A percentile compares a stretch with the other conserved stretches of the same genome.
These are phyloP conservation scores for Rhynchosporium agropyri DNA, from an alignment of 2,329 filamentous ascomycete genomes.

Conservation along the genomic window DNA sequence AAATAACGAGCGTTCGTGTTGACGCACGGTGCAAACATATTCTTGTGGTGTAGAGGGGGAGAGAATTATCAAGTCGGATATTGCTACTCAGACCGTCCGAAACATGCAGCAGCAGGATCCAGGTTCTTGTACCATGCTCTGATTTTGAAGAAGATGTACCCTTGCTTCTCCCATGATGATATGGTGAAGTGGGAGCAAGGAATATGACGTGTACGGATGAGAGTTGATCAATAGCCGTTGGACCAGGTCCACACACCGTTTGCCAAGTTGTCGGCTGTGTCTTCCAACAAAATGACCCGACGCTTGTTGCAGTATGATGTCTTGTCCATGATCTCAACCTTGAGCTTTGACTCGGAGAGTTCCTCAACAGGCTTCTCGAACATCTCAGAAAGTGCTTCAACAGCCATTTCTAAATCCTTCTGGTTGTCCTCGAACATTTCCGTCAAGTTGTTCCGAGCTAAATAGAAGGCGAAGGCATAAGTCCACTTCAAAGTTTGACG, in stretches of 20 bases:
- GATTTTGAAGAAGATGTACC: constrained; percentile 28
- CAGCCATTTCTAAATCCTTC: constrained; percentile 95
- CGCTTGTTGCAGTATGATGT: constrained; percentile 95
- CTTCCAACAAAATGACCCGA: constrained; percentile 83
- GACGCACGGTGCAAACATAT: too few species aligned
- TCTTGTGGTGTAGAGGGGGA: too few species aligned
- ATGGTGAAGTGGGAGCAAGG: constrained; percentile 19
- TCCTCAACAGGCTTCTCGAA: constrained; percentile 96
- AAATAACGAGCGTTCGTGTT: too few species aligned
- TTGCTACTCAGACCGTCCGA: too few species aligned
- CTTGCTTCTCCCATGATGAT: constrained; percentile 11
- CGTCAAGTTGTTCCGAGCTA: constrained; percentile 92
- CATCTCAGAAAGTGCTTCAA: constrained; percentile 97
- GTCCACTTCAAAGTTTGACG: constrained; percentile 99
- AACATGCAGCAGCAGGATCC: too few species aligned
- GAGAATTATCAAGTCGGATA: too few species aligned
- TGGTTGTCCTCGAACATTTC: constrained; percentile 99
- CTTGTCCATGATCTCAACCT: constrained; percentile 98
- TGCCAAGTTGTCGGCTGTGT: constrained; percentile 90
- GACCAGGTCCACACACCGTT: constrained; percentile 64
- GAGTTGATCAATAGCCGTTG: constrained; percentile 34
- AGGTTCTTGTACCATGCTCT: not conserved
- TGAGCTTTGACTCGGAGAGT: constrained; percentile 82
- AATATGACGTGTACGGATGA: constrained; percentile 27
- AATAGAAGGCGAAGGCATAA: constrained; percentile 96